Percentiles rank a stretch among this genome's conserved stretches.
These are phyloP conservation scores for Aureobasidium sp. DNA, from an alignment of 2,329 filamentous ascomycete species.

Conservation along the genomic window DNA sequence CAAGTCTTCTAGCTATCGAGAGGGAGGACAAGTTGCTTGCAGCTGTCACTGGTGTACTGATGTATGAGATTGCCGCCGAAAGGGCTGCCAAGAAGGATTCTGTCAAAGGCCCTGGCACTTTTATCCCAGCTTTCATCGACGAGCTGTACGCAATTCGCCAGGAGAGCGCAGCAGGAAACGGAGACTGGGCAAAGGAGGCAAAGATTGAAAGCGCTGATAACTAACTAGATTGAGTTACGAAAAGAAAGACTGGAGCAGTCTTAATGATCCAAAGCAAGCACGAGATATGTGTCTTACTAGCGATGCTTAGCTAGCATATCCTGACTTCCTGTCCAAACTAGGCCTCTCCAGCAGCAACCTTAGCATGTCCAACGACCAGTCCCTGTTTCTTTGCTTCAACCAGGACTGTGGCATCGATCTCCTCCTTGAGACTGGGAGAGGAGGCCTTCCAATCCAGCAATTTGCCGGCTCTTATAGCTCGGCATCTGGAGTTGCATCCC, in stretches of 20 bases:
- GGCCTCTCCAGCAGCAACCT: conserved; percentile 25
- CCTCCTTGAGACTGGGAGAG: conserved; percentile 23
- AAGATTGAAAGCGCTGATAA: conserved; percentile 35
- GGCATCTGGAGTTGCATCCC: conserved; percentile 55
- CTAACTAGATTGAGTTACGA: background rate
- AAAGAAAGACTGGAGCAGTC: background rate
- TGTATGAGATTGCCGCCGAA: conserved; percentile 75
- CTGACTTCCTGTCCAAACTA: background rate
- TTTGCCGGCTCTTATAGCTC: conserved; percentile 50
- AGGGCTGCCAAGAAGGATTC: conserved; percentile 49
- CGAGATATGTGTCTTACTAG: background rate
- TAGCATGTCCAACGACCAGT: conserved; percentile 27
- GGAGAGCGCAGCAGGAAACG: conserved; percentile 42
- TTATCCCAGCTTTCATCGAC: conserved; percentile 80
- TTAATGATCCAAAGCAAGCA: background rate
- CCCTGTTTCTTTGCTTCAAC: conserved; percentile 37
- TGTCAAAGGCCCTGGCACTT: conserved; percentile 75
- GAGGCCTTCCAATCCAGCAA: conserved; percentile 55
- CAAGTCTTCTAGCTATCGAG: conserved; percentile 63
- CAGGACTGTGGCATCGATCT: conserved; percentile 44
- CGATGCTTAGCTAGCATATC: background rate
- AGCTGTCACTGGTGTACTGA: conserved; percentile 63
- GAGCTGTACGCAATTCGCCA: conserved; percentile 49
- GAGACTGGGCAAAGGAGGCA: conserved; percentile 47
- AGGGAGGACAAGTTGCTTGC: conserved; percentile 62